Conservation (phyloP, 768 basidiomycete species). For the Rhizopogon salebrosus region DNA sequence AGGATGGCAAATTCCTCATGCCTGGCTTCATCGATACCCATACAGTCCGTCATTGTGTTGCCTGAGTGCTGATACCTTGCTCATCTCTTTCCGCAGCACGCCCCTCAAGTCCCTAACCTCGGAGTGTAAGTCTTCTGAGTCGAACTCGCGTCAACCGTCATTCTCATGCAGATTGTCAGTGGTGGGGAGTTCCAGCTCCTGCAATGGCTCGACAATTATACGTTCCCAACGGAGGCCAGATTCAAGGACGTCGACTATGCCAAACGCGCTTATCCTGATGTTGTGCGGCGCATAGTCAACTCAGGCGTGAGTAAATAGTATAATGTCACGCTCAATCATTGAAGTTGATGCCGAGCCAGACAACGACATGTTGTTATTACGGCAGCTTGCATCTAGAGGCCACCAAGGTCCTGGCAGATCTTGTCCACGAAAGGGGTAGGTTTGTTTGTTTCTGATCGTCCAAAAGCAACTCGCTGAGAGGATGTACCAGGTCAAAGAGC, state of each 20-base stretch:
- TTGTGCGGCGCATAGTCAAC: conserved; percentile 67
- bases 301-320: conserved; percentile 55
- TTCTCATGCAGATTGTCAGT: conserved; percentile 31
- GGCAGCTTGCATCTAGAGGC: conserved; percentile 76
- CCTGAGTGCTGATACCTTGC: not conserved
- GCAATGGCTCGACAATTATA: conserved; percentile 80
- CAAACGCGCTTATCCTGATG: conserved; percentile 55
- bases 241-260: conserved; percentile 74
- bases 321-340: not conserved
- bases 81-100: conserved; percentile 19
- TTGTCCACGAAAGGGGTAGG: conserved; percentile 57
- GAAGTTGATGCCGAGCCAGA: conserved; percentile 40
- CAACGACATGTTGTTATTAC: conserved; percentile 93
- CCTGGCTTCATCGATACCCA: conserved; percentile 93
- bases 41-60: conserved; percentile 42
- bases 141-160: not conserved
- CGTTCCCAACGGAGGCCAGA: conserved; percentile 83
- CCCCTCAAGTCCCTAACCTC: conserved; percentile 39
- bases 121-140: conserved; percentile 23
- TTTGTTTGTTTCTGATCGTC: not conserved
- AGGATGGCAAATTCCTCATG: conserved; percentile 63
- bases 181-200: conserved; percentile 85
- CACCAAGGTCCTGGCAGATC: conserved; percentile 77
- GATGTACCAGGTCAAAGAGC: conserved; percentile 65
- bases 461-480: conserved; percentile 7